A percentile compares a stretch with the other conserved stretches of the same genome.
Conservation (phyloP, 352 stramenopile species). For the Elongisporangium prolatum region DNA sequence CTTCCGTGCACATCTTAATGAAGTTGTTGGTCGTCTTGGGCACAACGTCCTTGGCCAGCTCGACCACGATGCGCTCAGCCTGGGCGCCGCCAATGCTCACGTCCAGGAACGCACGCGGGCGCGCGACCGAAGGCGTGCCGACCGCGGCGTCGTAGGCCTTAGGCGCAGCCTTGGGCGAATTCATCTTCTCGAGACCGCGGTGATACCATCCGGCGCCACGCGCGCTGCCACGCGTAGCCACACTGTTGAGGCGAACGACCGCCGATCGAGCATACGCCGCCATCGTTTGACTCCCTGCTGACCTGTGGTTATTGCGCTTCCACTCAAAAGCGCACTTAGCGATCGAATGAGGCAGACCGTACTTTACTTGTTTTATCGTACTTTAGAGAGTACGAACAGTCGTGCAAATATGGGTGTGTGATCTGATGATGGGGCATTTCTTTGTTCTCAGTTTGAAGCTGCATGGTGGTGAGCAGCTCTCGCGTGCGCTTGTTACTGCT, state of each 20-base stretch:
- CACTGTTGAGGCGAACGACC: constrained; percentile 47
- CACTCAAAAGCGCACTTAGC: constrained; percentile 8
- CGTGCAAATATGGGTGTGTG: neutral
- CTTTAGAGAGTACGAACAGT: constrained; percentile 1
- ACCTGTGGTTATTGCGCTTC: constrained; percentile 31
- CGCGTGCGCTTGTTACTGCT: constrained; percentile 18
- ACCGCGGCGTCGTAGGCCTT: constrained; percentile 69
- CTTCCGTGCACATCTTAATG: constrained; percentile 62
- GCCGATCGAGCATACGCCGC: constrained; percentile 56
- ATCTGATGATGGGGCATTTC: neutral
- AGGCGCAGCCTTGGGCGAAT: constrained; percentile 43
- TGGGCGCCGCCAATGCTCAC: constrained; percentile 79
- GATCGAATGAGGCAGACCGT: neutral
- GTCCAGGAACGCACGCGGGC: constrained; percentile 72
- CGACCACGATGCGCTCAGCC: constrained; percentile 70
- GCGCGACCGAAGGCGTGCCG: constrained; percentile 39
- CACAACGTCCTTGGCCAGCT: constrained; percentile 81
- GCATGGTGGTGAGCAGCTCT: neutral
- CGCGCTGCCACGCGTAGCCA: constrained; percentile 56
- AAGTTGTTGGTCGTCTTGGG: constrained; percentile 77
- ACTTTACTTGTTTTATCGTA: constrained; percentile 10
- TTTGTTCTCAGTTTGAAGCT: constrained; percentile 20
- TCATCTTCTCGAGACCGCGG: constrained; percentile 82
- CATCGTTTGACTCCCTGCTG: constrained; percentile 17
- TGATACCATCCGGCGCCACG: constrained; percentile 83